Evolutionary conservation across 192 early-diverging fungal species (phyloP).

Genomic region (Mortierella hygrophila): DNA sequence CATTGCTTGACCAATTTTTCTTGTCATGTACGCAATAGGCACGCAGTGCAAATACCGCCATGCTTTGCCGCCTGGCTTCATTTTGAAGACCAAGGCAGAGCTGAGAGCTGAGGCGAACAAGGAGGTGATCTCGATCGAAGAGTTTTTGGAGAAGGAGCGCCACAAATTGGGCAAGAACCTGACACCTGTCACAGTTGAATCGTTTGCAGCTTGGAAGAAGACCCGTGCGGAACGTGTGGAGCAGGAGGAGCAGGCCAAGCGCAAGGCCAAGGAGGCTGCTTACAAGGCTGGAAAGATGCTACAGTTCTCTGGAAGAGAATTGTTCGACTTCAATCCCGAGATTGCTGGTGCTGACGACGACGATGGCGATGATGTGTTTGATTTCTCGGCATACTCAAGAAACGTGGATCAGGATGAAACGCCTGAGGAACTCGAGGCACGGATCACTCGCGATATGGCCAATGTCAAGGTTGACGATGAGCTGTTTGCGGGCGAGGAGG

Average conservation of each 20-base stretch:
- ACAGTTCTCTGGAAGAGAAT: slow-evolving; percentile 96
- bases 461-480: slow-evolving; percentile 66
- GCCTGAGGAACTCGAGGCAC: slow-evolving; percentile 47
- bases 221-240: slow-evolving; percentile 81
- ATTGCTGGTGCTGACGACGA: slow-evolving; percentile 77
- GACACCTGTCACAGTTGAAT: slow-evolving; percentile 95
- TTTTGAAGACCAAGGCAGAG: slow-evolving; percentile 94
- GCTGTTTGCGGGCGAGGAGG: slow-evolving; percentile 74
- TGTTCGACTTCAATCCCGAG: slow-evolving; percentile 98
- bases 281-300: slow-evolving; percentile 89
- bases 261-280: slow-evolving; percentile 86
- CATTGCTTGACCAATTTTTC: background rate
- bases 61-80: slow-evolving; percentile 95
- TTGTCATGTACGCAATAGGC: slow-evolving; percentile 33
- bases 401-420: slow-evolving; percentile 71
- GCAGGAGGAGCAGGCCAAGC: slow-evolving; percentile 72
- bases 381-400: slow-evolving; percentile 78
- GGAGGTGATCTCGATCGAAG: slow-evolving; percentile 93
- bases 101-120: slow-evolving; percentile 78
- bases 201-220: slow-evolving; percentile 95
- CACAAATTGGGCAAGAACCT: slow-evolving; percentile 93
- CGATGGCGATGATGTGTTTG: slow-evolving; percentile 86
- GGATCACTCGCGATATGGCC: slow-evolving; percentile 43
- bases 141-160: slow-evolving; percentile 97
- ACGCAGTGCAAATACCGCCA: slow-evolving; percentile 96